Evolutionary conservation across 441 rosid species (phyloP), one percentile per base, ranked within the genome.

Genomic region (Gossypium lobatum): DNA sequence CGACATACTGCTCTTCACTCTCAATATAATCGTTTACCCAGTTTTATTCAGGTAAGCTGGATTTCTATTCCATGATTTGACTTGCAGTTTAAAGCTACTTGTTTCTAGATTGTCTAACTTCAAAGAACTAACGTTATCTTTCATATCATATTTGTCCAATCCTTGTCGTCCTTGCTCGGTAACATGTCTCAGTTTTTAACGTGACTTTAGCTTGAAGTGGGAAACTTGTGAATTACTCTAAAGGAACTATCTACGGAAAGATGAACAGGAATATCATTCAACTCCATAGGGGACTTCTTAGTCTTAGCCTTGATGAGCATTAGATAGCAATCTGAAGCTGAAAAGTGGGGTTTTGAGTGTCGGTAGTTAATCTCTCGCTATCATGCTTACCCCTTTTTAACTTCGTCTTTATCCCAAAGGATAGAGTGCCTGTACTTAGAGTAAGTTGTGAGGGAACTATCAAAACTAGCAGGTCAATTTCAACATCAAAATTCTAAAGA

Each of bases 401-500:
- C 37, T 31, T 31, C 37, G 6, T 31, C 37, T 31, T 31, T 31
- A 31, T 6, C 37, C 37, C 37, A 31, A 31, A 31, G 7, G 37
- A 31, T 31, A 4, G 37, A 5, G 37, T 31, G 1, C 37, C 37
- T 5, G 37, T 31, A 31, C 6, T 5, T 31, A 0, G 34, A 28
- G 34, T 72, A 76, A 78, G 91, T 73, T 86, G 87, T 9, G 70
- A 86, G 69, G 88, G 85, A 82, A 61, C 85, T 37, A 62, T 85
- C 89, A 80, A 48, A 48, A 6, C 53, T 21, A 69, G 6, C 74
- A 18, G 75, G 81, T 83, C 79, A 79, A 80, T 75, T 75, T 74
- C 52, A 13, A 37, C 79, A 78, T 79, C 74, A 78, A 73, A 64
- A 42, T 68, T 4, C 37, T 31, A 68, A 71, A 52, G 21, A 17